These are phyloP conservation scores for Tylopilus balloui DNA, from an alignment of 768 basidiomycete genomes.

Conservation along the genomic window DNA sequence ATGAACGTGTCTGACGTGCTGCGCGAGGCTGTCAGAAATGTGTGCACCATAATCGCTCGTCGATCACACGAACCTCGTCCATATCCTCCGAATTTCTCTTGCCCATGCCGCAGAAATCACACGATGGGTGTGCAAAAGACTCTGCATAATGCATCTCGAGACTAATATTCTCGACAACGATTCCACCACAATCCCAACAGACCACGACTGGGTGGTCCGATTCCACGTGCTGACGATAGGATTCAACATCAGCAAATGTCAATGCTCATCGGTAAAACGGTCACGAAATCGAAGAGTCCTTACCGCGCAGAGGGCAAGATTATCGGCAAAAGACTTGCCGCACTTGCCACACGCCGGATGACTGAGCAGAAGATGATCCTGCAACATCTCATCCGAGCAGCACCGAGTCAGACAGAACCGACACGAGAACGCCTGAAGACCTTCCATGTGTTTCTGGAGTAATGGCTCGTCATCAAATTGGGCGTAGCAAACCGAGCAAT, in stretches of 20 bases:
- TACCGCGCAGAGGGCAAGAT: slow-evolving; percentile 20
- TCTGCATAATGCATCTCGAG: slow-evolving; percentile 24
- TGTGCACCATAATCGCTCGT: background rate
- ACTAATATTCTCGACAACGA: slow-evolving; percentile 17
- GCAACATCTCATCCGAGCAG: slow-evolving; percentile 24
- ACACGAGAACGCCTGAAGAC: slow-evolving; percentile 14
- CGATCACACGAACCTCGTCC: slow-evolving; percentile 18
- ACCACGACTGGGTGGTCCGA: slow-evolving; percentile 22
- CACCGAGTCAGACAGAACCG: slow-evolving; percentile 17
- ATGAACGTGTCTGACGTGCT: slow-evolving; percentile 23
- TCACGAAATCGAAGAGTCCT: background rate
- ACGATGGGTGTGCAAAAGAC: slow-evolving; percentile 20
- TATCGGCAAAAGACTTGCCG: slow-evolving; percentile 14
- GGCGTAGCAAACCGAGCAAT: slow-evolving; percentile 21
- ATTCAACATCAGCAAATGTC: background rate
- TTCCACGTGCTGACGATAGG: slow-evolving; percentile 20
- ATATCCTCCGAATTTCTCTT: slow-evolving; percentile 13
- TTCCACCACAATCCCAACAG: slow-evolving; percentile 30
- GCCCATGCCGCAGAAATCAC: slow-evolving; percentile 17
- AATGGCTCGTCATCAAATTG: slow-evolving; percentile 18
- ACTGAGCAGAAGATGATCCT: slow-evolving; percentile 20
- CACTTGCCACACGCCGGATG: slow-evolving; percentile 27
- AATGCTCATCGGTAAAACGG: background rate
- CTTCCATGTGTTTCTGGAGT: slow-evolving; percentile 19
- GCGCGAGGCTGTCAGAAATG: slow-evolving; percentile 5